These are phyloP conservation scores for Chytridium lagenaria DNA, from an alignment of 371 early-diverging fungal species.

Conservation along the genomic window DNA sequence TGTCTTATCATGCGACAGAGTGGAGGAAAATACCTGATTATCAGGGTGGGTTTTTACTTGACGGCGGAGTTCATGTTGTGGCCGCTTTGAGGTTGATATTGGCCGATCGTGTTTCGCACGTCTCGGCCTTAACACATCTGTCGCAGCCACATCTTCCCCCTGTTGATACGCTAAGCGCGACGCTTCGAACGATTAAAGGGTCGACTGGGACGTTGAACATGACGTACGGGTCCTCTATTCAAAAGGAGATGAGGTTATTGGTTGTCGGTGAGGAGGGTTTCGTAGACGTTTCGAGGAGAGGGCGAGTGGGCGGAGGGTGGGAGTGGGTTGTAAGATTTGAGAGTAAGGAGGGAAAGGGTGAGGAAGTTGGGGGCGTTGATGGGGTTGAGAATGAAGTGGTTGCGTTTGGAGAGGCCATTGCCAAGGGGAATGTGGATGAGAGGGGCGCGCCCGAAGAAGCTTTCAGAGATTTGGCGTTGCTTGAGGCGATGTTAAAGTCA, in stretches of 20 bases:
- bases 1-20: too few species aligned
- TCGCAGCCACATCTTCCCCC: not conserved
- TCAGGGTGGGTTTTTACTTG: too few species aligned
- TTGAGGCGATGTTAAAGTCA: not conserved
- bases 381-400: not conserved
- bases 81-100: too few species aligned
- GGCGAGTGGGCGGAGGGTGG: not conserved
- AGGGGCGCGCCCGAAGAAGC: not conserved
- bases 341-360: not conserved
- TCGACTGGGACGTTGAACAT: not conserved
- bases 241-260: not conserved
- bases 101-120: not conserved
- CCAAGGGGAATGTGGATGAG: not conserved
- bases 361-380: not conserved
- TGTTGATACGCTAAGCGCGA: not conserved
- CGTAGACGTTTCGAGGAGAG: not conserved
- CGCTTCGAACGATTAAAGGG: not conserved
- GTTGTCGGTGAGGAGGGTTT: not conserved
- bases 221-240: not conserved
- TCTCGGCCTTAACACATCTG: not conserved
- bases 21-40: too few species aligned
- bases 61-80: too few species aligned
- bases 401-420: not conserved
- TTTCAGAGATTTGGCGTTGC: not conserved
- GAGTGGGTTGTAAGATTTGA: not conserved